These are phyloP conservation scores for Aspergillus sojae DNA, from an alignment of 2,329 filamentous ascomycete genomes.

Conservation along the genomic window DNA sequence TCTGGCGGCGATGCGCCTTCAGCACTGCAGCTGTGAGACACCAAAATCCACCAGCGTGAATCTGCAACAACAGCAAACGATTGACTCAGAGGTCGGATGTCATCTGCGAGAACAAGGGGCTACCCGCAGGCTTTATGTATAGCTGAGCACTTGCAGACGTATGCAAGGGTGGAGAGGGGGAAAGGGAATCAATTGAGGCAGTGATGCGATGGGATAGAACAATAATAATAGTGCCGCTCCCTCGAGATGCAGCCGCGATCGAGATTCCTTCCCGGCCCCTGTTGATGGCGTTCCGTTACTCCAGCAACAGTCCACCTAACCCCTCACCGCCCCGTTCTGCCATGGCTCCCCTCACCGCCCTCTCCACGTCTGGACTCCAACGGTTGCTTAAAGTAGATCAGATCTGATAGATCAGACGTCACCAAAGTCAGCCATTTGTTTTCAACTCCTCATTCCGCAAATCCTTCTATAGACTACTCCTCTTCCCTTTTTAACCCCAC, in stretches of 20 bases:
- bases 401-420: background rate
- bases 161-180: constrained; percentile 22
- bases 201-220: constrained; percentile 9
- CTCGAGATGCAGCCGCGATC: constrained; percentile 14
- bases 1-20: constrained; percentile 20
- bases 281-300: constrained; percentile 38
- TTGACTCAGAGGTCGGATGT: constrained; percentile 16
- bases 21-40: constrained; percentile 10
- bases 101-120: constrained; percentile 22
- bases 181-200: constrained; percentile 7
- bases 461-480: background rate
- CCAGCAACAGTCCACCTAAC: constrained; percentile 41
- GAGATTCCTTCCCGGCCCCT: constrained; percentile 19
- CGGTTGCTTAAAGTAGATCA: background rate
- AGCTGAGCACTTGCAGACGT: constrained; percentile 14
- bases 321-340: constrained; percentile 35
- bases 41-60: constrained; percentile 21
- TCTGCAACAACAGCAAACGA: constrained; percentile 22
- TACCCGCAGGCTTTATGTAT: constrained; percentile 25
- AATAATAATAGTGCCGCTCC: constrained; percentile 15
- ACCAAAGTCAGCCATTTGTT: background rate
- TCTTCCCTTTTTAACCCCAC: background rate
- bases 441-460: background rate
- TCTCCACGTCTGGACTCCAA: constrained; percentile 7
- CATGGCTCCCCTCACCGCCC: constrained; percentile 30